phyloP scores from a whole-genome alignment of 1,139 yeast species.

The Barnettozyma hawaiiensis region DNA sequence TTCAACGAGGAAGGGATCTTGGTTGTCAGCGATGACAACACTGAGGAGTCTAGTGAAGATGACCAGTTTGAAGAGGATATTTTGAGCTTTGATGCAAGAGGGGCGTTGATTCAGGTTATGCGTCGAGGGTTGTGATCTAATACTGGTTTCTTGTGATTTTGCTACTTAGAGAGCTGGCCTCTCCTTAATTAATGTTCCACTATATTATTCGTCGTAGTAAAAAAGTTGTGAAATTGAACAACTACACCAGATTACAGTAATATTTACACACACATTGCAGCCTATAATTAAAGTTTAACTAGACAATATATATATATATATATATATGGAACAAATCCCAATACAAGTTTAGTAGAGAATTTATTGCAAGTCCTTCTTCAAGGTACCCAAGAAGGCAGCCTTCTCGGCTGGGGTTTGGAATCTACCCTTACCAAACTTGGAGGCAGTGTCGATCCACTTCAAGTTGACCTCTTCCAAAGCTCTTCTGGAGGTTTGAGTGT shows the following conservation, averaged over 20 bases:
- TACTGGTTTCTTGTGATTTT: too few relatives aligned
- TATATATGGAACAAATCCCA: not conserved
- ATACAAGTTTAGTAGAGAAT: not conserved
- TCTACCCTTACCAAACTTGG: constrained; percentile 99
- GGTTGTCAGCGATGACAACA: constrained; percentile 6
- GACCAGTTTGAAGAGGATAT: constrained; percentile 12
- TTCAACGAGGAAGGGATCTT: constrained; percentile 3
- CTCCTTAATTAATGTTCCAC: too few relatives aligned
- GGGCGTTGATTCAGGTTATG: constrained; percentile 24
- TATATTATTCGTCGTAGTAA: too few relatives aligned
- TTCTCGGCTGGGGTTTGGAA: constrained; percentile 99
- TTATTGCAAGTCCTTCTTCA: constrained; percentile 78
- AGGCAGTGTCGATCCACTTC: constrained; percentile 99
- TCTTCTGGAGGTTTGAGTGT: constrained; percentile 96
- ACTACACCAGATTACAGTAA: too few relatives aligned
- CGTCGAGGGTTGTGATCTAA: constrained; percentile 22
- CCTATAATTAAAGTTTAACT: not conserved
- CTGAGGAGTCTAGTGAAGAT: constrained; percentile 1
- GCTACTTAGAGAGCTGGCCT: too few relatives aligned
- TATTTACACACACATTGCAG: too few relatives aligned
- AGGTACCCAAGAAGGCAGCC: constrained; percentile 99
- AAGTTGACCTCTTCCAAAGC: constrained; percentile 94
- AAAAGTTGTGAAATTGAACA: too few relatives aligned
- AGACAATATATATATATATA: not conserved
- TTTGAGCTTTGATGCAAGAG: constrained; percentile 24